phyloP scores from a whole-genome alignment of 306 rosid species.

The Macrotyloma uniflorum region DNA sequence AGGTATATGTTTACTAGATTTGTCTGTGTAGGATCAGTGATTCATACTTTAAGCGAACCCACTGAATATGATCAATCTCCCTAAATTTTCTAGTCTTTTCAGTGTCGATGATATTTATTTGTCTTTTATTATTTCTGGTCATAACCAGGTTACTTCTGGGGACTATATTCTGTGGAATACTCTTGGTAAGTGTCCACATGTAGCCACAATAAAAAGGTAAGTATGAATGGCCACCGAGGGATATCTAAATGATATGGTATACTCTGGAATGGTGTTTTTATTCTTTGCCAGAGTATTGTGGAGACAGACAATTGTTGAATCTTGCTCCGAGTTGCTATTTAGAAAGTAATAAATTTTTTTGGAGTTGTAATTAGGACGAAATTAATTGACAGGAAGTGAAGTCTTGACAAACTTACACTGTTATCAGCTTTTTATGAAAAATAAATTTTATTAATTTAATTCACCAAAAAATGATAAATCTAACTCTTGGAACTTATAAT shows the following conservation, averaged over 20 bases:
- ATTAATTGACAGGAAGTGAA: not conserved
- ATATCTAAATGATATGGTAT: slow-evolving; percentile 20
- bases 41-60: slow-evolving; percentile 28
- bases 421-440: not conserved
- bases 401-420: not conserved
- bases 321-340: not conserved
- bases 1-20: slow-evolving; percentile 53
- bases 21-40: slow-evolving; percentile 17
- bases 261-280: slow-evolving; percentile 18
- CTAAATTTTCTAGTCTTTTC: not conserved
- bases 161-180: slow-evolving; percentile 97
- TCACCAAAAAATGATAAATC: not conserved
- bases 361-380: not conserved
- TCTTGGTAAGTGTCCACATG: slow-evolving; percentile 81
- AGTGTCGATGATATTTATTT: slow-evolving; percentile 6
- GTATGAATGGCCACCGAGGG: slow-evolving; percentile 30
- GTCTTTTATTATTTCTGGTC: slow-evolving; percentile 24
- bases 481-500: not conserved
- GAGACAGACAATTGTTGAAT: slow-evolving; percentile 26
- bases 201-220: slow-evolving; percentile 50
- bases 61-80: not conserved
- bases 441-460: not conserved
- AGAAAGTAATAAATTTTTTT: slow-evolving; percentile 10
- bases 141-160: slow-evolving; percentile 71
- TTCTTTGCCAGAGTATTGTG: slow-evolving; percentile 20